Conservation (phyloP, 192 early-diverging fungal species). For the Coemansia sp. region DNA sequence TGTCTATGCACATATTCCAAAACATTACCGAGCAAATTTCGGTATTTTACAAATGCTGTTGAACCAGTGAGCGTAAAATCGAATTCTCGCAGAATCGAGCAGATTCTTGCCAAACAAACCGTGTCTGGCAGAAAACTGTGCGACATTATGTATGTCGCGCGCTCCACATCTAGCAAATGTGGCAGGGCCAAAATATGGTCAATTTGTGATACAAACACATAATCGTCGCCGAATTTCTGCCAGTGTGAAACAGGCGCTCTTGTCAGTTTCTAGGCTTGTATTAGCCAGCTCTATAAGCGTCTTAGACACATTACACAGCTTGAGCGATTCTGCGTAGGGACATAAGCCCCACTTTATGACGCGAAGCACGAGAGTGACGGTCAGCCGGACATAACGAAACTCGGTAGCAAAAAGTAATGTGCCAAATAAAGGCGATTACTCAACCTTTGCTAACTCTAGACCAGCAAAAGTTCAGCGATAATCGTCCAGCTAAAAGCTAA, state of each 20-base stretch:
- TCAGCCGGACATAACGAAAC: no score
- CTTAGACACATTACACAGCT: no score
- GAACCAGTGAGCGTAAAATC: neutral
- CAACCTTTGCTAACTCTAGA: no score
- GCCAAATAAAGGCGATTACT: no score
- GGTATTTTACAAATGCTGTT: neutral
- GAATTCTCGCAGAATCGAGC: neutral
- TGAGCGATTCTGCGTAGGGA: no score
- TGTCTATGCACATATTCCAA: neutral
- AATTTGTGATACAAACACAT: neutral
- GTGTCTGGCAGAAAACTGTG: no score
- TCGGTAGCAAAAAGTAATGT: no score
- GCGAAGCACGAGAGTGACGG: no score
- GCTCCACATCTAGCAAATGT: neutral
- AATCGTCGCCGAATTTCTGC: neutral
- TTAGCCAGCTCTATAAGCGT: neutral
- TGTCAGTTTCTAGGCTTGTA: neutral
- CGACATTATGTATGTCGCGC: neutral
- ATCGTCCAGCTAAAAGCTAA: no score
- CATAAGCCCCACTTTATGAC: no score
- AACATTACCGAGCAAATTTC: neutral
- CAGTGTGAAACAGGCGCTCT: neutral
- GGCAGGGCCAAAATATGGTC: neutral
- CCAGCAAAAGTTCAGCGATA: no score
- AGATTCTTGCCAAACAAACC: no score